Base-by-base conservation (phyloP, 2,329 filamentous ascomycete genomes). In the Orbilia blumenaviensis region DNA sequence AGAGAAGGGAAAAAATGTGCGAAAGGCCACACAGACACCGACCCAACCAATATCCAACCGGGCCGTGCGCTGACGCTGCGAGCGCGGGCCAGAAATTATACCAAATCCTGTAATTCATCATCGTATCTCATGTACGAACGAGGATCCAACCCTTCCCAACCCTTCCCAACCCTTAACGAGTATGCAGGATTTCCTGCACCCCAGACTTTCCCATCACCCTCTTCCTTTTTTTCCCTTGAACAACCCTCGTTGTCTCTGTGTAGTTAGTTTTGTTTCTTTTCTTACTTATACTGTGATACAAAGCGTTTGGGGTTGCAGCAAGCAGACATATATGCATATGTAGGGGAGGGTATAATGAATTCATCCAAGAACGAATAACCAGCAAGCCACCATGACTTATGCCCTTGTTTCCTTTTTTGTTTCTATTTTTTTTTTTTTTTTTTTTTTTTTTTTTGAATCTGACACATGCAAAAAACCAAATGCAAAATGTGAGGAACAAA, bases 121-220 rank as follows among this genome's bases (percentile, higher is more conserved):
- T 23, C 41, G 44, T 48, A 48, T 56, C 29, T 56, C n/a, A 56
- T 52, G 46, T 54, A 54, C 62, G 29, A 38, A 38, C 52, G 32
- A 56, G 52, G 52, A 56, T 38, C 52, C 48, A 54, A 54, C 48
- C 48, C 48, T 38, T 38, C 52, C 52, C 32, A 56, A 56, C 29
- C 50, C 50, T 36, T 56, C 50, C 50, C 32, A 56, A 56, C 29
- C 52, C 52, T 44, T 44, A 61, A 69, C 41, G 36, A 63, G 34
- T 50, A 75, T 74, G 62, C 63, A 75, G 71, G 63, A 56, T 67
- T 54, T 66, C 44, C 71, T 75, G 71, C 71, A 75, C 71, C 71
- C 71, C 71, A 68, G 62, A 75, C 41, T 67, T 67, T 38, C 9
- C 52, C 29, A 56, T 56, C 52, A 56, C 52, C 52, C 52, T 36